A percentile compares a stretch with the other conserved stretches of the same genome.
Evolutionary conservation across 257 asterid genomes (phyloP).

Genomic region (Forsythia viridissima): DNA sequence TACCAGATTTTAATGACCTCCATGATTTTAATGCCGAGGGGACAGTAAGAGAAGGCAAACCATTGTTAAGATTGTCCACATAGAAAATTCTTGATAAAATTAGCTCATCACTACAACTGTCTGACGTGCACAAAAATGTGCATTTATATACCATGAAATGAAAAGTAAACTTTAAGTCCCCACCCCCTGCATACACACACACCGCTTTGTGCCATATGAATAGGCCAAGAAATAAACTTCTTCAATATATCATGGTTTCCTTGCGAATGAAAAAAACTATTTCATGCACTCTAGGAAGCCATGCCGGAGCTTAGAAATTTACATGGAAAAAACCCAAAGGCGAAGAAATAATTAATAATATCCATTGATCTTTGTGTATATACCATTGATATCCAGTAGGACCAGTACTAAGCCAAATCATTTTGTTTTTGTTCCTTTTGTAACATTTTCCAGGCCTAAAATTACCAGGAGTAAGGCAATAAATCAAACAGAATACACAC

Average conservation of each 20-base stretch:
- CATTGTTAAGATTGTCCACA: background rate
- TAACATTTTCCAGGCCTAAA: background rate
- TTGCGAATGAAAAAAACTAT: background rate
- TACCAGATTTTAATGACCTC: background rate
- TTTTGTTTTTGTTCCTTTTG: background rate
- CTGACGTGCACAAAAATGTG: background rate
- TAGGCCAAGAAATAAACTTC: background rate
- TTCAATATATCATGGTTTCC: background rate
- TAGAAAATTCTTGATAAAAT: background rate
- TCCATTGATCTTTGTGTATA: background rate
- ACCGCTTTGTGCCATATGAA: background rate
- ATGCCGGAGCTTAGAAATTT: background rate
- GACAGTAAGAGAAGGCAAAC: background rate
- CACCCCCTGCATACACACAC: background rate
- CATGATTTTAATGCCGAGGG: background rate
- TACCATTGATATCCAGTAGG: background rate
- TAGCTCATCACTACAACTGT: background rate
- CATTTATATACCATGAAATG: background rate
- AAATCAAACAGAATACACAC: conserved; percentile 4
- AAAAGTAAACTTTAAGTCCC: background rate
- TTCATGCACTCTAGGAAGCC: background rate
- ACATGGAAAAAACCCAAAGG: background rate
- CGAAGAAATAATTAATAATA: background rate
- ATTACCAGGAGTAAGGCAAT: background rate
- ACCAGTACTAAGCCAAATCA: background rate